Percentiles rank a stretch among this genome's conserved stretches.
Evolutionary conservation across 2,329 filamentous ascomycete genomes (phyloP).

Genomic region (Talaromyces islandicus): DNA sequence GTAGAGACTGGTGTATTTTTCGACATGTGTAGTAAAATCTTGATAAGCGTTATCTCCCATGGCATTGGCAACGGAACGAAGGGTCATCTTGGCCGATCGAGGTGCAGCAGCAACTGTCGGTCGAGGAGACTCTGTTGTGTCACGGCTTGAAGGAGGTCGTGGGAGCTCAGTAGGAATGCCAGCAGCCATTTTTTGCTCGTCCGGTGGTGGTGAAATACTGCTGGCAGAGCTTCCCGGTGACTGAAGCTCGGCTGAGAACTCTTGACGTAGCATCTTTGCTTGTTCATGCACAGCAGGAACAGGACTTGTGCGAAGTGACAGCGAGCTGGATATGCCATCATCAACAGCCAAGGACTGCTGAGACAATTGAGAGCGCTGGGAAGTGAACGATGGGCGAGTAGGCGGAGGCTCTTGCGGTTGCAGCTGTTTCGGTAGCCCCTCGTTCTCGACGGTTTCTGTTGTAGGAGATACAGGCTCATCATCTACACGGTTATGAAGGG

Average conservation of each 20-base stretch:
- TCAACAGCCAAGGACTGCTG: conserved; percentile 11
- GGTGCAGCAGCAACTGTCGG: conserved; percentile 2
- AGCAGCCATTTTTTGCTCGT: not conserved
- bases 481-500: conserved; percentile 39
- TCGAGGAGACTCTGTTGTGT: conserved; percentile 1
- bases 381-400: conserved; percentile 18
- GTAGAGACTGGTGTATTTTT: conserved; percentile 71
- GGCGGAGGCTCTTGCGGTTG: conserved; percentile 12
- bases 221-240: conserved; percentile 11
- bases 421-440: conserved; percentile 5
- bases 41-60: conserved; percentile 61
- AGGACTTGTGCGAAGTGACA: conserved; percentile 22
- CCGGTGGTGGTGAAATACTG: conserved; percentile 9
- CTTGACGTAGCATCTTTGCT: conserved; percentile 18
- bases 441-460: conserved; percentile 15
- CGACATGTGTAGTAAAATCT: conserved; percentile 65
- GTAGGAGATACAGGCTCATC: conserved; percentile 26
- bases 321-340: conserved; percentile 18
- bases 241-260: conserved; percentile 19
- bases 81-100: conserved; percentile 24
- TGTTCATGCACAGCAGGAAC: conserved; percentile 16
- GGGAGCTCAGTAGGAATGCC: not conserved
- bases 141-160: not conserved
- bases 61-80: conserved; percentile 34
- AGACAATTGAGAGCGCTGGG: conserved; percentile 24